Percentiles rank a stretch among this genome's conserved stretches.
phyloP scores from a whole-genome alignment of 495 filamentous ascomycete genomes.

The Corynascus novoguineensis region DNA sequence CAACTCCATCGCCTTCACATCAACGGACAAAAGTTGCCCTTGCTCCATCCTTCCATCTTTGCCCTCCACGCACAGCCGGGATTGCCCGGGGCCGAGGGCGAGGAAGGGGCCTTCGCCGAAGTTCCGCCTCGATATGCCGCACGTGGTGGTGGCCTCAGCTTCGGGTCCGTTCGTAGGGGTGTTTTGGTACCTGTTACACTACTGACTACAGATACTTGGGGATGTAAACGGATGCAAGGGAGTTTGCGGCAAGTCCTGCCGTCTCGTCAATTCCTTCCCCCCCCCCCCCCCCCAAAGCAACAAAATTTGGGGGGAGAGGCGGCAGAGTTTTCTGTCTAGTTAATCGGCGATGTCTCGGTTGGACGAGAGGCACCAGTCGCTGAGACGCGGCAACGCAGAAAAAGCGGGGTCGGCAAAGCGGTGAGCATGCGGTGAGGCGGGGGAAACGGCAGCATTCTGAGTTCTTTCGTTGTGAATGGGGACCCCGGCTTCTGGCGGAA shows the following conservation, averaged over 20 bases:
- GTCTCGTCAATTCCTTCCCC: too few relatives aligned
- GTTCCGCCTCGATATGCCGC: not conserved
- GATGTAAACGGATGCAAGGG: too few relatives aligned
- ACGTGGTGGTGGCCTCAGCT: not conserved
- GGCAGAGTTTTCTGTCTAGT: not conserved
- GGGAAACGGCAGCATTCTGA: not conserved
- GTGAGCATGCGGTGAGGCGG: slow-evolving; percentile 7
- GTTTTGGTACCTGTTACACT: too few relatives aligned
- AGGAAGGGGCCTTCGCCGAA: not conserved
- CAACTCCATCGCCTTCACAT: not conserved
- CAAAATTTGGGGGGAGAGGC: not conserved
- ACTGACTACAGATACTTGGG: too few relatives aligned
- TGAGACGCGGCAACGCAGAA: slow-evolving; percentile 4
- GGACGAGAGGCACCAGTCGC: not conserved
- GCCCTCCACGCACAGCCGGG: not conserved
- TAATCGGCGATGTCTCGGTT: not conserved
- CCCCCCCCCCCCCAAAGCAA: not conserved
- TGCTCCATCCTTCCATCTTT: not conserved
- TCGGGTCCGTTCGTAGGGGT: not conserved
- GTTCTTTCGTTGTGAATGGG: not conserved
- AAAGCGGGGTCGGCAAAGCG: not conserved
- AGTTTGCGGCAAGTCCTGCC: not conserved
- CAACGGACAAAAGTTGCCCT: not conserved
- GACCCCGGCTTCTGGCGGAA: not conserved
- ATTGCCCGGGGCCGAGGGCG: slow-evolving; percentile 1